Conservation (phyloP, 2,329 filamentous ascomycete species). For the Zymoseptoria brevis region DNA sequence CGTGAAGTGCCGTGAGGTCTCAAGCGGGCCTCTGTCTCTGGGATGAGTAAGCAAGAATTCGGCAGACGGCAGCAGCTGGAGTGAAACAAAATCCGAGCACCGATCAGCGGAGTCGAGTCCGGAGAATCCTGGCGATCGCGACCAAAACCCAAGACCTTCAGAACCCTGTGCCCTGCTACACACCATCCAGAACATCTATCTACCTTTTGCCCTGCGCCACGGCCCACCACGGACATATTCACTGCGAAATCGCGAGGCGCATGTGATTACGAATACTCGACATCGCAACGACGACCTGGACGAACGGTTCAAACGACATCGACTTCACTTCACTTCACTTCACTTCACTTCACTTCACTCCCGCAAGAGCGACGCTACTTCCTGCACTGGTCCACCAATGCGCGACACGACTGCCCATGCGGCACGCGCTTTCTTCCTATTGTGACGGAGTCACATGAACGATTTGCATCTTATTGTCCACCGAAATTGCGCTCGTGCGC, state of each 20-base stretch:
- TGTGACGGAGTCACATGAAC: background rate
- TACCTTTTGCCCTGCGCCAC: background rate
- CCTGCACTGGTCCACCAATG: background rate
- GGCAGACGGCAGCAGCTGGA: background rate
- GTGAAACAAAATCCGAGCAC: background rate
- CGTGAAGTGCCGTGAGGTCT: background rate
- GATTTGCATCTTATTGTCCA: background rate
- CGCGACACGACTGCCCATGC: conserved; percentile 1
- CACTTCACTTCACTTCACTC: background rate
- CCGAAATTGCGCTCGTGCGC: background rate
- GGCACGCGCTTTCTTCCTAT: background rate
- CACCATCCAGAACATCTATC: background rate
- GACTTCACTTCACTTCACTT: background rate
- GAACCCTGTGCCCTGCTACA: background rate
- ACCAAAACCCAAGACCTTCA: background rate
- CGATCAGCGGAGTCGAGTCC: background rate
- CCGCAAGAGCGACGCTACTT: background rate
- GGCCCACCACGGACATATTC: background rate
- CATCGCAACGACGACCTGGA: background rate
- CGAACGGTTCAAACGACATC: background rate
- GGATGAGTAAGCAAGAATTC: background rate
- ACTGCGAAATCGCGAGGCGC: background rate
- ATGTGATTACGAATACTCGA: background rate
- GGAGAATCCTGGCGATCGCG: background rate
- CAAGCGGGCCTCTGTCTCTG: background rate